These are phyloP conservation scores for Kodamaea restingae DNA, from an alignment of 805 yeast species.

Conservation along the genomic window DNA sequence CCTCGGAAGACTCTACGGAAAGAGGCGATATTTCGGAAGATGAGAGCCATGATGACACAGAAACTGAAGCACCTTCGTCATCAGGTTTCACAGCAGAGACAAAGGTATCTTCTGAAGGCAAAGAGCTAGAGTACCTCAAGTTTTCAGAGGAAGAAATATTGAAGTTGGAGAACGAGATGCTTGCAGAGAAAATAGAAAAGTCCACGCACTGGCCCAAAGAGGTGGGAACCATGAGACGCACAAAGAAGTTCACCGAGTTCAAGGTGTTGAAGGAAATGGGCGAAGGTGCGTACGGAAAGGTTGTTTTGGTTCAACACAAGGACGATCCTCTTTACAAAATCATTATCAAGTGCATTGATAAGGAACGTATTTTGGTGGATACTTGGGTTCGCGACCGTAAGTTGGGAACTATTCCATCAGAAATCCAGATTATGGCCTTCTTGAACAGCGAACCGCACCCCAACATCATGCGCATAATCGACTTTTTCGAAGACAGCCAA, in stretches of 20 bases:
- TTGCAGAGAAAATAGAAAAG: slow-evolving; percentile 30
- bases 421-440: slow-evolving; percentile 88
- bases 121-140: slow-evolving; percentile 14
- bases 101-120: background rate
- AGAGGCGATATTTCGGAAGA: slow-evolving; percentile 1
- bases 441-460: slow-evolving; percentile 77
- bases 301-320: slow-evolving; percentile 68
- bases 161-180: slow-evolving; percentile 41
- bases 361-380: slow-evolving; percentile 89
- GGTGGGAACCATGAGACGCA: slow-evolving; percentile 65
- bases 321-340: slow-evolving; percentile 61
- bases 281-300: slow-evolving; percentile 96
- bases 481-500: slow-evolving; percentile 87
- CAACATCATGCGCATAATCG: slow-evolving; percentile 78
- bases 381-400: slow-evolving; percentile 94
- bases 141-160: slow-evolving; percentile 42
- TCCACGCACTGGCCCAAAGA: slow-evolving; percentile 48
- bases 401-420: slow-evolving; percentile 93
- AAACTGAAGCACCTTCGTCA: slow-evolving; percentile 1
- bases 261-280: slow-evolving; percentile 75
- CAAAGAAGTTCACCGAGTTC: slow-evolving; percentile 70
- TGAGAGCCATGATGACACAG: background rate
- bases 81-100: slow-evolving; percentile 3
- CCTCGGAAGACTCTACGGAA: background rate
- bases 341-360: slow-evolving; percentile 84